Conservation (phyloP, 1,284 basidiomycete species). For the Ceratobasidium papillatum region DNA sequence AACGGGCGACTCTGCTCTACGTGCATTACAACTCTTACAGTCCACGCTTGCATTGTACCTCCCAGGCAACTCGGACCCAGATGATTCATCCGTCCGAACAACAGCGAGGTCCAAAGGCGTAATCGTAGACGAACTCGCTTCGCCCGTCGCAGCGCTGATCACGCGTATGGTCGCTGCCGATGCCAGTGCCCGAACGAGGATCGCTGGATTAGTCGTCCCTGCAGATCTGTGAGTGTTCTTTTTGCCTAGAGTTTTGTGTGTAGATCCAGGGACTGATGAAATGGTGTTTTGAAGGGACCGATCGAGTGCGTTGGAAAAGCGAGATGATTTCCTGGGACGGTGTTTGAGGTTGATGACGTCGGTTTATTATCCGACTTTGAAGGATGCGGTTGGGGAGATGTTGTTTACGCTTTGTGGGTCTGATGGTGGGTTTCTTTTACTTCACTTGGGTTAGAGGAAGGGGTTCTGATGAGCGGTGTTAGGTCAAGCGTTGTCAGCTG, state of each 20-base stretch:
- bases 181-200: slow-evolving; percentile 61
- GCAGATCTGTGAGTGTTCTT: slow-evolving; percentile 61
- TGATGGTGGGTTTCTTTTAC: slow-evolving; percentile 65
- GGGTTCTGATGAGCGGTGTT: slow-evolving; percentile 19
- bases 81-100: slow-evolving; percentile 66
- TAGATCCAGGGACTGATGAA: background rate
- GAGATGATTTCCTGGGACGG: slow-evolving; percentile 77
- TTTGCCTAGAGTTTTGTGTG: background rate
- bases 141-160: slow-evolving; percentile 78
- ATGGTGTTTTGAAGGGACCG: slow-evolving; percentile 63
- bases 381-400: slow-evolving; percentile 84
- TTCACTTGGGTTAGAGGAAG: background rate
- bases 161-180: slow-evolving; percentile 73
- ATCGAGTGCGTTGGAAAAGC: slow-evolving; percentile 72
- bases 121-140: slow-evolving; percentile 76
- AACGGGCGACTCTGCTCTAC: slow-evolving; percentile 47
- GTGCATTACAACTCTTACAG: slow-evolving; percentile 72
- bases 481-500: slow-evolving; percentile 74
- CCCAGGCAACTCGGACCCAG: slow-evolving; percentile 68
- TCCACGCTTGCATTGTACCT: slow-evolving; percentile 69
- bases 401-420: slow-evolving; percentile 81
- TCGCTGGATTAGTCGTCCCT: slow-evolving; percentile 76
- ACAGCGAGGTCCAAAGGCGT: slow-evolving; percentile 58
- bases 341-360: slow-evolving; percentile 79
- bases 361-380: slow-evolving; percentile 74